Percentiles rank a stretch among this genome's conserved stretches.
Evolutionary conservation across 73 alveolate species (phyloP).

Genomic region (Paramecium sonneborni): DNA sequence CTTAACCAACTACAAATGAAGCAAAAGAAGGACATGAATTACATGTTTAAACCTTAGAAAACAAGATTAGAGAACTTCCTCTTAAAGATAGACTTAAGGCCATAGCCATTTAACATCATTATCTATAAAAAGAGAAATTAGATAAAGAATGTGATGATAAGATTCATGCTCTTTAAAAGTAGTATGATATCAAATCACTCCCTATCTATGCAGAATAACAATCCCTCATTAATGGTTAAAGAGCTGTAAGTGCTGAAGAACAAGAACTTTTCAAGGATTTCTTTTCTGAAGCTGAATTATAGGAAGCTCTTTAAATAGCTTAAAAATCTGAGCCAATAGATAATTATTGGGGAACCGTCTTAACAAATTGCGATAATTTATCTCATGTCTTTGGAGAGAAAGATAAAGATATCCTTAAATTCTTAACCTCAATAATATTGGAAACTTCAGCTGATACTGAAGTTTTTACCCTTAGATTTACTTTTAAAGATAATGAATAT

Average conservation of each 20-base stretch:
- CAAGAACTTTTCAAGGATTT: conserved; percentile 58
- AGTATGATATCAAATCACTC: conserved; percentile 57
- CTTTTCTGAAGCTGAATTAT: conserved; percentile 61
- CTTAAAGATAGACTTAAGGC: conserved; percentile 61
- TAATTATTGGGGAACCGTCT: conserved; percentile 61
- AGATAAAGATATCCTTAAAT: conserved; percentile 63
- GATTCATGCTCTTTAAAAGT: conserved; percentile 48
- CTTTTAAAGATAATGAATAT: conserved; percentile 90
- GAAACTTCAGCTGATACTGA: conserved; percentile 73
- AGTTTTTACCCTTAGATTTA: conserved; percentile 83
- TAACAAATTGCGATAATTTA: conserved; percentile 56
- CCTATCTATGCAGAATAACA: conserved; percentile 64
- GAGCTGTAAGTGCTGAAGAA: conserved; percentile 35
- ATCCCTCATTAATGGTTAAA: conserved; percentile 5
- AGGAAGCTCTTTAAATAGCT: conserved; percentile 38
- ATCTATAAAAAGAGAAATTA: conserved; percentile 32
- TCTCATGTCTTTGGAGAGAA: conserved; percentile 59
- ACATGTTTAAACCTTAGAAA: neutral
- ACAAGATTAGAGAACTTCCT: conserved; percentile 60
- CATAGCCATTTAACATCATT: conserved; percentile 54
- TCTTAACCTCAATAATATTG: conserved; percentile 48
- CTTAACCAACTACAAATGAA: conserved; percentile 3
- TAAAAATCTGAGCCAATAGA: conserved; percentile 58
- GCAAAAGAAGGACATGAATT: conserved; percentile 38
- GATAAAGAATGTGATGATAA: conserved; percentile 64